Conservation (phyloP, 805 yeast genomes). For the Kuraishia hungarica region DNA sequence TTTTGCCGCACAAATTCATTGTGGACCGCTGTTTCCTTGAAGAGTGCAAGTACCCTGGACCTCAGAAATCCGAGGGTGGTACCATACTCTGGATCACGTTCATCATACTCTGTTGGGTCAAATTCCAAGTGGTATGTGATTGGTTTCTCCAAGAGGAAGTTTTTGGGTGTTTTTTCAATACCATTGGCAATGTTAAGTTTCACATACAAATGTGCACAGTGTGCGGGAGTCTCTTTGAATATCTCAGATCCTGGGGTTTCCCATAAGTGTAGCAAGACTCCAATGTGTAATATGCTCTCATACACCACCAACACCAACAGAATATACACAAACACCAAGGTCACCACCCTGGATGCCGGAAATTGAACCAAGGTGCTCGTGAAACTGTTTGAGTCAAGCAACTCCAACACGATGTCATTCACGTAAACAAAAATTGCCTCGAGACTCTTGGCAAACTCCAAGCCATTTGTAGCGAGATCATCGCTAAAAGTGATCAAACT, state of each 20-base stretch:
- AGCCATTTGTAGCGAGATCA: background rate
- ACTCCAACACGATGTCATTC: background rate
- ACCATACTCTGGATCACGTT: constrained; percentile 59
- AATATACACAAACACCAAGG: constrained; percentile 15
- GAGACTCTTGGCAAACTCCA: background rate
- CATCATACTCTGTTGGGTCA: constrained; percentile 70
- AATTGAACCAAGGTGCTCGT: constrained; percentile 15
- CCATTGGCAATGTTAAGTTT: constrained; percentile 34
- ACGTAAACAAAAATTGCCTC: background rate
- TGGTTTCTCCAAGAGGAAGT: background rate
- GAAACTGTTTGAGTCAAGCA: background rate
- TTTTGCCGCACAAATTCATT: background rate
- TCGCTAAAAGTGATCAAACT: background rate
- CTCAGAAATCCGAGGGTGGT: constrained; percentile 59
- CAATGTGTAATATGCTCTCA: constrained; percentile 14
- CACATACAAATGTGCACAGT: constrained; percentile 67
- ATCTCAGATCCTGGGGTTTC: constrained; percentile 35
- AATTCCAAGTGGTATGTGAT: constrained; percentile 66
- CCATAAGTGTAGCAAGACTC: constrained; percentile 18
- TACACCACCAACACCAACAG: constrained; percentile 13
- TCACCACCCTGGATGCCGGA: constrained; percentile 14
- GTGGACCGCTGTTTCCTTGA: constrained; percentile 30
- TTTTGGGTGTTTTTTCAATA: background rate
- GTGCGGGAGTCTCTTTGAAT: constrained; percentile 66
- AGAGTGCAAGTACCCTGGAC: constrained; percentile 43